A percentile compares a stretch with the other conserved stretches of the same genome.
Evolutionary conservation across 176 grass and related monocot genomes (phyloP).

Genomic region (Lolium rigidum): DNA sequence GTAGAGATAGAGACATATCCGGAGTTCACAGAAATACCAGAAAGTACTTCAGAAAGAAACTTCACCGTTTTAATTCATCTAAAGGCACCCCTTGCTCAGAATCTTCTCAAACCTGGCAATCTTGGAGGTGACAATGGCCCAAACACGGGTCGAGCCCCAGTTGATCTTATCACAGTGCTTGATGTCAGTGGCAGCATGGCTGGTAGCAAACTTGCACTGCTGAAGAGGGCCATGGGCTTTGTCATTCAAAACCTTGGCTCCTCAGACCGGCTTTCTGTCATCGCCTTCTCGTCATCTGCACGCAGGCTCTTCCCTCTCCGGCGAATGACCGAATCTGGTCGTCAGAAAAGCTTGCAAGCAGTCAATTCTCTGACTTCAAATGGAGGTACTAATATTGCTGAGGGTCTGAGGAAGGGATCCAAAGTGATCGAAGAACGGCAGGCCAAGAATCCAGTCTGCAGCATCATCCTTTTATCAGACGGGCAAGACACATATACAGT

Average conservation of each 20-base stretch:
- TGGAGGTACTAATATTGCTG: slow-evolving; percentile 89
- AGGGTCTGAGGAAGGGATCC: slow-evolving; percentile 90
- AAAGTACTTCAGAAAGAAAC: slow-evolving; percentile 65
- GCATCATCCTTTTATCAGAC: slow-evolving; percentile 92
- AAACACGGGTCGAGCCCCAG: slow-evolving; percentile 57
- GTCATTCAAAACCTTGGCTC: slow-evolving; percentile 94
- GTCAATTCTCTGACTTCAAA: slow-evolving; percentile 79
- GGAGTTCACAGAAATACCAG: slow-evolving; percentile 74
- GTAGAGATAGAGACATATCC: slow-evolving; percentile 83
- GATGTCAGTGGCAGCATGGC: slow-evolving; percentile 98
- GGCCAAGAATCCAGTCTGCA: slow-evolving; percentile 92
- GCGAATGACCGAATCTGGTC: slow-evolving; percentile 80
- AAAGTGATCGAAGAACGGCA: slow-evolving; percentile 86
- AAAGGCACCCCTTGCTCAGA: slow-evolving; percentile 67
- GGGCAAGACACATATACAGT: slow-evolving; percentile 88
- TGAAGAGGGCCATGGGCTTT: slow-evolving; percentile 98
- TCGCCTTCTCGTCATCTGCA: slow-evolving; percentile 89
- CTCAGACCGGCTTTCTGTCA: slow-evolving; percentile 77
- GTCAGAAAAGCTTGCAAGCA: slow-evolving; percentile 72
- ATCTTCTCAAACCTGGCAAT: slow-evolving; percentile 23
- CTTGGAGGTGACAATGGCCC: slow-evolving; percentile 34
- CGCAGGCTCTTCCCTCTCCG: slow-evolving; percentile 82
- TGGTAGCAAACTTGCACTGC: slow-evolving; percentile 87
- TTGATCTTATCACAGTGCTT: slow-evolving; percentile 95
- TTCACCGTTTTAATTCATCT: slow-evolving; percentile 88